Evolutionary conservation across 805 yeast species (phyloP).

Genomic region (Wickerhamomyces chambardii): DNA sequence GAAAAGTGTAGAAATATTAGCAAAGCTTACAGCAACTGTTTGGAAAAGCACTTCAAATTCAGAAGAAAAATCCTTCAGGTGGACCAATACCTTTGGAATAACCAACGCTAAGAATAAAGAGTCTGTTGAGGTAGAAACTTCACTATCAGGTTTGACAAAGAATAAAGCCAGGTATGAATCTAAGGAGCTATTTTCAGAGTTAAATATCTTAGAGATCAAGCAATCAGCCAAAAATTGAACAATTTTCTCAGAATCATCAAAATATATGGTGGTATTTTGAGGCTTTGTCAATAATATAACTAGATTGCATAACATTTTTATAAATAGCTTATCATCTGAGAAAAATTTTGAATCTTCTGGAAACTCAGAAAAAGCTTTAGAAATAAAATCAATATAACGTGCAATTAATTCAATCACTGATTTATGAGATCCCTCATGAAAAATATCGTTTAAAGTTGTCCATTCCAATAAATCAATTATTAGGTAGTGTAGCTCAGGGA

Average conservation of each 20-base stretch:
- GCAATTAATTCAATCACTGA: conserved; percentile 20
- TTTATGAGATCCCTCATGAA: conserved; percentile 24
- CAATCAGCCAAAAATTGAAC: conserved; percentile 24
- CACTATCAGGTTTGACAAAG: no score
- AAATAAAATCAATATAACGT: conserved; percentile 14
- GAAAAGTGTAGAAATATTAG: conserved; percentile 13
- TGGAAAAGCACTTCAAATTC: conserved; percentile 12
- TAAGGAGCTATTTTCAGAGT: conserved; percentile 10
- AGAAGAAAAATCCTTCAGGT: conserved; percentile 19
- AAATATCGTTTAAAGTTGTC: conserved; percentile 25
- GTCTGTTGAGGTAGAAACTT: no score
- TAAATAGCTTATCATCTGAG: conserved; percentile 17
- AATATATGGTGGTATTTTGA: conserved; percentile 20
- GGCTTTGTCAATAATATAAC: conserved; percentile 21
- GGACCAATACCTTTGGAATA: conserved; percentile 18
- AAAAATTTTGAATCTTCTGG: conserved; percentile 19
- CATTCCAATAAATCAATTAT: conserved; percentile 26
- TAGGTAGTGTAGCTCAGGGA: conserved; percentile 36
- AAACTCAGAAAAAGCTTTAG: no score
- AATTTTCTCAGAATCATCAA: conserved; percentile 21
- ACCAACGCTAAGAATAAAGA: conserved; percentile 14
- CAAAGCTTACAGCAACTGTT: conserved; percentile 10
- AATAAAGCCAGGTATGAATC: conserved; percentile 12
- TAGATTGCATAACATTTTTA: conserved; percentile 18
- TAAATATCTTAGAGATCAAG: conserved; percentile 23